Base-by-base conservation (phyloP, 2,329 filamentous ascomycete species). In the Fusarium succisae region DNA sequence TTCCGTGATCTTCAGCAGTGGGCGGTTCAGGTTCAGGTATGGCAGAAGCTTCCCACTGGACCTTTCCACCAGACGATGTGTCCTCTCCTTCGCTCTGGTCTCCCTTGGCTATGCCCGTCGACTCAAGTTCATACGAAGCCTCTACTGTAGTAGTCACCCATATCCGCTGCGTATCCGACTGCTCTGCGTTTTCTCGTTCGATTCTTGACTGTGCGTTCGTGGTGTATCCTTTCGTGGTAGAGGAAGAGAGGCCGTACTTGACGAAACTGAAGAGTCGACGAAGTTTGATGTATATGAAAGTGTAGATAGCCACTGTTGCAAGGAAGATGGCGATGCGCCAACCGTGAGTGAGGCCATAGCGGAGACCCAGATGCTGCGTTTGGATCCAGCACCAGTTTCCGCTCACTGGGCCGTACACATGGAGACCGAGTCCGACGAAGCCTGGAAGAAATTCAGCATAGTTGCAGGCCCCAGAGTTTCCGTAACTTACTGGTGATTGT, bases 401-500 rank as follows among this genome's bases (percentile, higher is more conserved):
- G 11, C 45, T 60, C 22, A 60, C 45, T 1, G 57, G 57, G 0
- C 57, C 57, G 2, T 54, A 60, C 14, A 41, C 9, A 17, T 24
- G 45, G 13, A 60, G 57, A 7, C 45, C 47, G 20, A 60, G 57
- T 9, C 57, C 57, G 4, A 60, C 18, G 9, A 60, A 60, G 2
- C 57, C 57, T 60, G 11, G 2, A 14, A 12, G 11, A 0, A 2
- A 13, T 24, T 28, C 2, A 56, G 22, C 11, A 43, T 30, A 3
- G n/a, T 28, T 10, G 1, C 2, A 3, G 8, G 20, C 2, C 2
- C 3, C 0, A 9, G 6, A 30, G 14, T 7, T n/a, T 13, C 8
- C 6, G 17, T 17, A 7, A 26, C 47, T 3, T 60, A 60, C 57
- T 60, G 13, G 57, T 60, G n/a, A 60, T 54, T 1, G 37, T 24